Conservation (phyloP, 306 rosid species). For the Alnus glutinosa region DNA sequence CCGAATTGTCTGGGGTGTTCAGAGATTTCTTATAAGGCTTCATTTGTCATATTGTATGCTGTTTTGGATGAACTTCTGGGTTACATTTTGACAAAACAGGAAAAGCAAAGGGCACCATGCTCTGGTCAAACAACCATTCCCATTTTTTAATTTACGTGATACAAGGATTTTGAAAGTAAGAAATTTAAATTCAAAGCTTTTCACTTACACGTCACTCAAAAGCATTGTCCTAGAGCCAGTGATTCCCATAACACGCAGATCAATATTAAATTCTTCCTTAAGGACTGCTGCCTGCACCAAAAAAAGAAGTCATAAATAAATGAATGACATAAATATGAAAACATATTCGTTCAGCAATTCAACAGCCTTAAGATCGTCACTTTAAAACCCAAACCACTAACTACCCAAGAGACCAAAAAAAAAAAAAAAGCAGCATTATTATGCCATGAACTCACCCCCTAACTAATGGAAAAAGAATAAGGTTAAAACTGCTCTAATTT, state of each 20-base stretch:
- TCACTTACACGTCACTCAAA: slow-evolving; percentile 80
- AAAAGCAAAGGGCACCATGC: neutral
- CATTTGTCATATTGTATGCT: no score
- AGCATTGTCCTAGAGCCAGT: slow-evolving; percentile 78
- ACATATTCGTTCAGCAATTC: neutral
- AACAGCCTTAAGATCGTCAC: neutral
- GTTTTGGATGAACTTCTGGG: no score
- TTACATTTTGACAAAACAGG: no score
- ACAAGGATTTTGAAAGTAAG: neutral
- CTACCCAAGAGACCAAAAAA: no score
- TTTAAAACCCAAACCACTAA: neutral
- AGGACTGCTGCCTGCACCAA: slow-evolving; percentile 67
- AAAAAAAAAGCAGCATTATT: neutral
- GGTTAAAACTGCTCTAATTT: neutral
- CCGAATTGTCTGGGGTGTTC: no score
- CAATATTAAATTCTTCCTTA: slow-evolving; percentile 95
- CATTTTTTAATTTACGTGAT: neutral
- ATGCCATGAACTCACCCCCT: neutral
- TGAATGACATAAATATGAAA: slow-evolving; percentile 1
- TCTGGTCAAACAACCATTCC: neutral
- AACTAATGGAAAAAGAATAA: neutral
- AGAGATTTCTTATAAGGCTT: no score
- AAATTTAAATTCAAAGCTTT: slow-evolving; percentile 21
- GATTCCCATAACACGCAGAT: slow-evolving; percentile 94
- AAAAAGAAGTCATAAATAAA: slow-evolving; percentile 9